Base-by-base conservation (phyloP, 768 basidiomycete species). In the Tylopilus intermedius region DNA sequence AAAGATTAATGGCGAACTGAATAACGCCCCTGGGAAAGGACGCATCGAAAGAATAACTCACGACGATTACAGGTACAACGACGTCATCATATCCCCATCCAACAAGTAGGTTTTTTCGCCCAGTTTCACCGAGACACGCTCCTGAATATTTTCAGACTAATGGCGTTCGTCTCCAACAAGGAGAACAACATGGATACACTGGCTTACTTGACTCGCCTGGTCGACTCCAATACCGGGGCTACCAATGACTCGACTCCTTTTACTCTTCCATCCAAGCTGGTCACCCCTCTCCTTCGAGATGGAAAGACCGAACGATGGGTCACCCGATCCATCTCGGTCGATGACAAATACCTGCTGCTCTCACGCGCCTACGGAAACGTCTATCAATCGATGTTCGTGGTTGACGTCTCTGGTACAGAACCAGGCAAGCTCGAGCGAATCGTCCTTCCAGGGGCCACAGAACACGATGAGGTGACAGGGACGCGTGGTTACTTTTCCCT, bases 1-100 rank as follows among this genome's bases (percentile, higher is more conserved):
- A 14, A 61, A 49, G n/a, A 67, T 75, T 29, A 67, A 72, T 30
- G 62, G 65, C 13, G 74, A 76, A 50, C 61, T 73, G 14, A 63
- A 72, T 49, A 75, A 75, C 54, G 43, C 57, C 24, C 74, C 75
- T 27, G 71, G 75, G 9, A 65, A 57, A 38, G 71, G 73, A 13
- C 71, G 75, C 14, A 65, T 75, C 42, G 74, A 76, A 58, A 65
- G 73, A 30, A 49, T 76, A n/a, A 76, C 75, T 9, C 67, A 73
- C 32, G 73, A 75, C 40, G 60, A 61, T 45, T 67, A 63, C 56
- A 67, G 64, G 47, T 74, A 76, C 45, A 47, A 48, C 7, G 47
- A 47, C 15, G 26, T 71, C 38, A 30, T 59, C 8, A 46, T 71
- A 45, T 75, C 75, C 3, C 54, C 65, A 38, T 71, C 74, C 26